Conservation (phyloP, 352 stramenopile species). For the Elongisporangium anandrum region DNA sequence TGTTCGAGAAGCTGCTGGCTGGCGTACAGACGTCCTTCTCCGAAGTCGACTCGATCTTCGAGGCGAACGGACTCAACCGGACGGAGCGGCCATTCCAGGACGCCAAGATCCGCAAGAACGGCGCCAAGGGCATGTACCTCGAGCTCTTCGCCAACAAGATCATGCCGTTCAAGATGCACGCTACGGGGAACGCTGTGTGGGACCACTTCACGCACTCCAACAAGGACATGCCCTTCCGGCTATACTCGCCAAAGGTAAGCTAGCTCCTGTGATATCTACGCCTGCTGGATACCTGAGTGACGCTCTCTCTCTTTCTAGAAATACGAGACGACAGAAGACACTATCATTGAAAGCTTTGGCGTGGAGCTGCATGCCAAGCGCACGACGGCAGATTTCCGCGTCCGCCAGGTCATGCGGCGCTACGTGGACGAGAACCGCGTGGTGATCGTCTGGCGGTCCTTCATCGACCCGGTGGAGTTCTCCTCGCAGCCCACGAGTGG, state of each 20-base stretch:
- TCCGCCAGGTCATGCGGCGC: slow-evolving; percentile 57
- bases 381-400: slow-evolving; percentile 42
- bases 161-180: slow-evolving; percentile 14
- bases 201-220: slow-evolving; percentile 12
- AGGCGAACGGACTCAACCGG: slow-evolving; percentile 1
- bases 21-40: slow-evolving; percentile 4
- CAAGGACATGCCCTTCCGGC: slow-evolving; percentile 6
- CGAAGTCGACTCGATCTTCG: slow-evolving; percentile 6
- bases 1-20: slow-evolving; percentile 6
- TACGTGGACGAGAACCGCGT: slow-evolving; percentile 55
- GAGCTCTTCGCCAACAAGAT: slow-evolving; percentile 19
- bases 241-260: slow-evolving; percentile 10
- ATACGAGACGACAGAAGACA: slow-evolving; percentile 31
- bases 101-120: slow-evolving; percentile 12
- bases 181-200: slow-evolving; percentile 13
- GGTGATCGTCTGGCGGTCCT: slow-evolving; percentile 62
- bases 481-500: slow-evolving; percentile 33
- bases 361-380: slow-evolving; percentile 45
- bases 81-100: slow-evolving; percentile 6
- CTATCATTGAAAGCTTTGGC: slow-evolving; percentile 55
- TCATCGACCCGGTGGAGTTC: slow-evolving; percentile 56
- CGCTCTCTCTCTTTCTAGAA: not conserved
- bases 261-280: slow-evolving; percentile 1
- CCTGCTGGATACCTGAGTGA: not conserved
- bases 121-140: slow-evolving; percentile 9